Conservation (phyloP, 2,329 filamentous ascomycete species). For the Curvularia lunata region DNA sequence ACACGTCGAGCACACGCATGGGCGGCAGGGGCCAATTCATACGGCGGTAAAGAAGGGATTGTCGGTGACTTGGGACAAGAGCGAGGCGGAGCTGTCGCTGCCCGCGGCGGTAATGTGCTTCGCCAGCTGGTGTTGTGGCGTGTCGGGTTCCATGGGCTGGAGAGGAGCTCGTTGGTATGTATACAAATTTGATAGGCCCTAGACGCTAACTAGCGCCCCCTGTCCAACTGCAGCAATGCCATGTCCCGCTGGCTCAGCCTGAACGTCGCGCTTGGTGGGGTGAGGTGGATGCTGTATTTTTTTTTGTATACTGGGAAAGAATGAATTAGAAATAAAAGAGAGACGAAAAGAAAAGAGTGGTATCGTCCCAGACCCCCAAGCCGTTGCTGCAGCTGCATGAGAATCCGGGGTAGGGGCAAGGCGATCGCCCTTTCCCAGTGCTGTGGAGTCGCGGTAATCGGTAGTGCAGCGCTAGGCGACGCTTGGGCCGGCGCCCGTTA, state of each 20-base stretch:
- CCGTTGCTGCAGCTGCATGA: constrained; percentile 11
- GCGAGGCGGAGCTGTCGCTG: constrained; percentile 45
- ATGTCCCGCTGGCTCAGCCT: background rate
- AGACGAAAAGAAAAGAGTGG: background rate
- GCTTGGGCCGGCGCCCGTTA: constrained; percentile 30
- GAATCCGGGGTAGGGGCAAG: constrained; percentile 22
- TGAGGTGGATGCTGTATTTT: no score
- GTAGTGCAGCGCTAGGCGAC: constrained; percentile 26
- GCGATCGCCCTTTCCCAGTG: constrained; percentile 19
- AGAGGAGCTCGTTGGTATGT: constrained; percentile 13
- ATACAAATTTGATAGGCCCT: constrained; percentile 23
- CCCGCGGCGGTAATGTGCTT: constrained; percentile 43
- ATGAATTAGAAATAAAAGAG: no score
- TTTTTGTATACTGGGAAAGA: no score
- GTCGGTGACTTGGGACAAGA: constrained; percentile 54
- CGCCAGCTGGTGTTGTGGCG: constrained; percentile 45
- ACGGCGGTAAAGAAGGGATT: constrained; percentile 64
- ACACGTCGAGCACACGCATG: constrained; percentile 25
- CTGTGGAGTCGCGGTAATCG: constrained; percentile 16
- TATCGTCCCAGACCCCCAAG: background rate
- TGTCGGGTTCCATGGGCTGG: constrained; percentile 47
- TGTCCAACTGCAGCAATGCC: background rate
- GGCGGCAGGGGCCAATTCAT: constrained; percentile 54
- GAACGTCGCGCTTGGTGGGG: background rate
- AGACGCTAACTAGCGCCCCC: constrained; percentile 20